phyloP scores from a whole-genome alignment of 1,284 basidiomycete species.

The Ceratobasidium sp. region DNA sequence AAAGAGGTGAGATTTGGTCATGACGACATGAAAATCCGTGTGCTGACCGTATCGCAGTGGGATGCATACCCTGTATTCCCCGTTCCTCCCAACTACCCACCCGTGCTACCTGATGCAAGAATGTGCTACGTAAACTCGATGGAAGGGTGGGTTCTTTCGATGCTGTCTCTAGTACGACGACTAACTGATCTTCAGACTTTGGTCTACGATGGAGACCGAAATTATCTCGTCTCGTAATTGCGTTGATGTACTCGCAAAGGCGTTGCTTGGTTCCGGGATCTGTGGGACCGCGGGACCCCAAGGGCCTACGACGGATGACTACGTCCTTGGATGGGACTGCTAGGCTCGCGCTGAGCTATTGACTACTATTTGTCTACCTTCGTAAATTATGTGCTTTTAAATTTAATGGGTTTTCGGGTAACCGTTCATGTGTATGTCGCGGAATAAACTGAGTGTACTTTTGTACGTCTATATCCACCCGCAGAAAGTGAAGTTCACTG shows the following conservation, averaged over 20 bases:
- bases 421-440: background rate
- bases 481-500: too few relatives aligned
- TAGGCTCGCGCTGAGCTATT: background rate
- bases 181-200: slow-evolving; percentile 58
- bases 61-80: slow-evolving; percentile 76
- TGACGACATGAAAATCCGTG: background rate
- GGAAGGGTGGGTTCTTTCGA: slow-evolving; percentile 66
- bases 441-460: background rate
- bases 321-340: slow-evolving; percentile 45
- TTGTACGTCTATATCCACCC: background rate
- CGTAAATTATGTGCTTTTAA: background rate
- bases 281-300: slow-evolving; percentile 51
- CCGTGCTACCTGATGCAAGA: slow-evolving; percentile 74
- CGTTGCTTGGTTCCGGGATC: slow-evolving; percentile 68
- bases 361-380: background rate
- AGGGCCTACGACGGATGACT: slow-evolving; percentile 40
- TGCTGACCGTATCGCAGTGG: slow-evolving; percentile 59
- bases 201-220: slow-evolving; percentile 91
- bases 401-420: background rate
- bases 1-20: slow-evolving; percentile 63
- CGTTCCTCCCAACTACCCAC: slow-evolving; percentile 73
- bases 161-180: background rate
- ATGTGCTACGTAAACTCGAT: slow-evolving; percentile 91
- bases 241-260: slow-evolving; percentile 75
- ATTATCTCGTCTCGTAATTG: slow-evolving; percentile 84